phyloP scores from a whole-genome alignment of 1,139 yeast genomes.

The Taiozyma sp. region DNA sequence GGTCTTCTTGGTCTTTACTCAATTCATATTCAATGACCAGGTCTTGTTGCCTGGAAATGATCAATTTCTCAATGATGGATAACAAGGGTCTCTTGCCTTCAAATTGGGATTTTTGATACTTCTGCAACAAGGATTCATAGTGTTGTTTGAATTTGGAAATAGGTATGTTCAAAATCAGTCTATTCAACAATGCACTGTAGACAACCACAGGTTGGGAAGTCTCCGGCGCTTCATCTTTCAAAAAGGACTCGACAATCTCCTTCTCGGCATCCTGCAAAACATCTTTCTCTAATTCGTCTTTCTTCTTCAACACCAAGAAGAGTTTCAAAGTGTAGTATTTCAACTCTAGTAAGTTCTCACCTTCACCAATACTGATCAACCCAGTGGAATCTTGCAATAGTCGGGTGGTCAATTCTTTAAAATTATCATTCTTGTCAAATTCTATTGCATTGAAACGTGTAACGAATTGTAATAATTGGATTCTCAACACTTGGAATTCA shows the following conservation, averaged over 20 bases:
- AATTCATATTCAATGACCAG: slow-evolving; percentile 59
- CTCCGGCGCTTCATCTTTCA: slow-evolving; percentile 13
- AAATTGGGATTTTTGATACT: slow-evolving; percentile 15
- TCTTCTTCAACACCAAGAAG: slow-evolving; percentile 29
- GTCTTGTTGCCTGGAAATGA: slow-evolving; percentile 43
- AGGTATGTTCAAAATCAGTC: slow-evolving; percentile 15
- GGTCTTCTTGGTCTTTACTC: slow-evolving; percentile 28
- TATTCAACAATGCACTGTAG: slow-evolving; percentile 20
- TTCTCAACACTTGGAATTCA: slow-evolving; percentile 44
- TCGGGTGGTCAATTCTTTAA: slow-evolving; percentile 25
- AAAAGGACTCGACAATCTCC: slow-evolving; percentile 22
- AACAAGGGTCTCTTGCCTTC: slow-evolving; percentile 34
- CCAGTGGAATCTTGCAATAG: slow-evolving; percentile 49
- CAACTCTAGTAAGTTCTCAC: slow-evolving; percentile 33
- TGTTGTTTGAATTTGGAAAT: slow-evolving; percentile 10
- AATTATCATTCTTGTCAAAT: slow-evolving; percentile 14
- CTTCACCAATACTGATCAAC: slow-evolving; percentile 36
- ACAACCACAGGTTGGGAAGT: slow-evolving; percentile 18
- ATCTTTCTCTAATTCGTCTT: slow-evolving; percentile 27
- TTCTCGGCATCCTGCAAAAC: slow-evolving; percentile 20
- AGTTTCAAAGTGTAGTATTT: slow-evolving; percentile 44
- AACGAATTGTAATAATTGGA: slow-evolving; percentile 47
- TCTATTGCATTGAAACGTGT: slow-evolving; percentile 19
- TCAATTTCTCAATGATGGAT: slow-evolving; percentile 29
- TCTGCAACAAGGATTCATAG: slow-evolving; percentile 19